Conservation (phyloP, 768 basidiomycete species). For the Hygrocybe punicea region DNA sequence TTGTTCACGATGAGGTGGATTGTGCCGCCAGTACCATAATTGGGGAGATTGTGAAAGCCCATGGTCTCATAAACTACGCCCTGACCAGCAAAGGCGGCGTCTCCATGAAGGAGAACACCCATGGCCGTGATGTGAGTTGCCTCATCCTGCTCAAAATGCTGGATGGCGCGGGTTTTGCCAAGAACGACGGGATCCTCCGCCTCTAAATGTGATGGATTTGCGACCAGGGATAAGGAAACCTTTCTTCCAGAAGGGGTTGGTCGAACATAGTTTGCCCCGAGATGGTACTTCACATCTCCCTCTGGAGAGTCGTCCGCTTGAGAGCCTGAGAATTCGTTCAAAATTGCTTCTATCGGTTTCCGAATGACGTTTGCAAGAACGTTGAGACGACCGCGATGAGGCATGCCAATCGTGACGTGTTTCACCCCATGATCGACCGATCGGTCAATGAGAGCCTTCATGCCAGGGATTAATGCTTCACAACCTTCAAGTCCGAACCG, state of each 20-base stretch:
- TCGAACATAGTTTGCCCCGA: conserved; percentile 97
- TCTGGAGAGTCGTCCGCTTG: conserved; percentile 69
- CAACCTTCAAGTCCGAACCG: conserved; percentile 98
- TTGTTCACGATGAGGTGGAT: conserved; percentile 99
- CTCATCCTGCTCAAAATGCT: conserved; percentile 91
- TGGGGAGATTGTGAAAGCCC: conserved; percentile 93
- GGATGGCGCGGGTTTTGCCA: conserved; percentile 96
- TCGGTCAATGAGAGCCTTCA: conserved; percentile 99
- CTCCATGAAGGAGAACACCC: conserved; percentile 94
- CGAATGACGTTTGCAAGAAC: conserved; percentile 98
- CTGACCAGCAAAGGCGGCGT: conserved; percentile 97
- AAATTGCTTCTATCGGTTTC: conserved; percentile 95
- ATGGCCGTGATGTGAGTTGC: conserved; percentile 78
- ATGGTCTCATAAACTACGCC: conserved; percentile 99
- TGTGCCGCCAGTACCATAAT: conserved; percentile 96
- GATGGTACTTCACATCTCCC: conserved; percentile 98
- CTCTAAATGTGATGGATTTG: conserved; percentile 97
- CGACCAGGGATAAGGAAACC: conserved; percentile 94
- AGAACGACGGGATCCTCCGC: conserved; percentile 98
- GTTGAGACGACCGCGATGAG: conserved; percentile 97
- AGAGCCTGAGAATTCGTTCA: conserved; percentile 91
- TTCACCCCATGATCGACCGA: conserved; percentile 96
- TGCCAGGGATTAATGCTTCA: conserved; percentile 95
- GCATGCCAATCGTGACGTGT: conserved; percentile 97
- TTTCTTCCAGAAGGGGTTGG: conserved; percentile 98